Evolutionary conservation across 257 asterid genomes (phyloP), one percentile per base, ranked within the genome.

Genomic region (Galeopsis tetrahit): DNA sequence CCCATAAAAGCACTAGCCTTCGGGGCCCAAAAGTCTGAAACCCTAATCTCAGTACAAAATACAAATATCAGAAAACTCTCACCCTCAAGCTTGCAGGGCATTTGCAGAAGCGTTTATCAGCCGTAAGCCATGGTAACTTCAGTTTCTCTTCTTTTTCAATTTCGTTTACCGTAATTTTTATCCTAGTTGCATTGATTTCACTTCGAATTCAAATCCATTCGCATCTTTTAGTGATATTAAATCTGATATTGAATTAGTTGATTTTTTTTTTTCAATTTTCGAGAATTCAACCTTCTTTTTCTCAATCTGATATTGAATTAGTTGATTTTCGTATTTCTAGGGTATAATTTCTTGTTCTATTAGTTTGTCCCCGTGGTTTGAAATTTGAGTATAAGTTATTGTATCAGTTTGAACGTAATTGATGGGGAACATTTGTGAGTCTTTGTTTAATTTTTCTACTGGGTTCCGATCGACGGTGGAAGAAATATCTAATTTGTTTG

Each of bases 71-170:
- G 15, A 4, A 10, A 10, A 4, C 63, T 28, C 7, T 57, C 39
- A 10, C 3, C 10, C 5, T 1, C 34, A 15, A 32, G 63, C 14
- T 42, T 52, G 44, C 75, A 13, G 9, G 49, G 46, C 60, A 39
- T 51, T 59, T 39, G 60, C 66, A 39, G 42, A 52, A 4, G 46
- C 43, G 34, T 17, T 69, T 40, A 15, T 6, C 11, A 14, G 75
- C 71, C 61, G 75, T 66, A 14, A 75, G 66, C 71, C 58, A 76
- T 76, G 80, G 80, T 76, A 62, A 49, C 5, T n/a, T n/a, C 56
- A n/a, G 56, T 49, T 48, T 40, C 46, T 46, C 1, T 48, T n/a
- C 55, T 48, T 48, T 13, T n/a, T 49, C 28, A 49, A 5, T n/a
- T 49, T 49, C 56, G 43, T 2, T 11, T 33, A 35, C 32, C 32